Evolutionary conservation across 331 rosid genomes (phyloP).

Genomic region (Dryas integrifolia): DNA sequence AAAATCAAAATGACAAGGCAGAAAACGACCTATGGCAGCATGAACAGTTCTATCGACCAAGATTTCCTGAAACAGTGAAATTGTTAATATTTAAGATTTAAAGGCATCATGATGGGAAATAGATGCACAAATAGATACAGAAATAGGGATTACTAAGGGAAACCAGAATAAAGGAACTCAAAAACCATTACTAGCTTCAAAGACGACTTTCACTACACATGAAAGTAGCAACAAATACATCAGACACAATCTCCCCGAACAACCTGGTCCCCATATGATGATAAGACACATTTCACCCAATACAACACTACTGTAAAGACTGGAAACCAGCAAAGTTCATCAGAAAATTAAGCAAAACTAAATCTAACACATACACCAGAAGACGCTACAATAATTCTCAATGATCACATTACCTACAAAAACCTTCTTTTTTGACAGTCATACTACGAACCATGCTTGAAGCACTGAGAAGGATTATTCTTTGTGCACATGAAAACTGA

Average conservation of each 20-base stretch:
- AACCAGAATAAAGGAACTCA: too few relatives aligned
- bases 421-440: not conserved
- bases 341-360: not conserved
- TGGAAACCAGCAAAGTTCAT: too few relatives aligned
- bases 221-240: too few relatives aligned
- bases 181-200: too few relatives aligned
- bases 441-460: not conserved
- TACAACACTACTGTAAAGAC: too few relatives aligned
- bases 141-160: too few relatives aligned
- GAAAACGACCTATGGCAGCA: conserved; percentile 75
- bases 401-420: not conserved
- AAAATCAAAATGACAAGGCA: conserved; percentile 42
- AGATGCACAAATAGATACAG: too few relatives aligned
- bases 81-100: not conserved
- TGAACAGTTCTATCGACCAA: conserved; percentile 92
- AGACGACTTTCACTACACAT: too few relatives aligned
- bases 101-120: not conserved
- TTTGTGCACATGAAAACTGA: not conserved
- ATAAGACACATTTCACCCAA: too few relatives aligned
- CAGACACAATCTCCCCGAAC: too few relatives aligned
- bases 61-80: conserved; percentile 61
- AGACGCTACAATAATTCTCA: not conserved
- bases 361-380: not conserved
- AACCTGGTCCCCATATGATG: too few relatives aligned
- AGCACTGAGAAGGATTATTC: not conserved